These are phyloP conservation scores for Aspergillus fumigatus DNA, from an alignment of 2,329 filamentous ascomycete species.

Conservation along the genomic window DNA sequence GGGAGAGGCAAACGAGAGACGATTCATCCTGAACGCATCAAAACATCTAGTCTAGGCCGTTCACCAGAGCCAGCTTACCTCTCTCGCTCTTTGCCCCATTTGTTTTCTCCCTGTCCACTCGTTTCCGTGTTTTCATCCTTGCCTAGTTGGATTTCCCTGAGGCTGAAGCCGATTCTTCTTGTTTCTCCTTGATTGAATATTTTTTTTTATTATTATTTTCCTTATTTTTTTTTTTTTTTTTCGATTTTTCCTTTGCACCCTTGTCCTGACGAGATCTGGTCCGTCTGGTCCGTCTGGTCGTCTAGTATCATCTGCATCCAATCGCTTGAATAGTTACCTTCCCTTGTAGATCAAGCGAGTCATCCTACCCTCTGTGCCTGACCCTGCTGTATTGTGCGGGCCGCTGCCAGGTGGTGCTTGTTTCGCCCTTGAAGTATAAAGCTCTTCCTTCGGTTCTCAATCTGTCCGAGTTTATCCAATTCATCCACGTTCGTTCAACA, in stretches of 20 bases:
- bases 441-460: background rate
- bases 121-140: background rate
- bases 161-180: background rate
- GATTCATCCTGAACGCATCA: background rate
- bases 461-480: background rate
- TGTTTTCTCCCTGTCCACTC: background rate
- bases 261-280: background rate
- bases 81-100: background rate
- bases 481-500: background rate
- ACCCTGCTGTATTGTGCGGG: background rate
- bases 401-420: background rate
- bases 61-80: background rate
- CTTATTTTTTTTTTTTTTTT: background rate
- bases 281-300: background rate
- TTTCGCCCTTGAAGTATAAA: conserved; percentile 2
- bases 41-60: background rate
- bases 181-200: background rate
- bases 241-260: background rate
- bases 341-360: background rate
- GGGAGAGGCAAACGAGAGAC: background rate
- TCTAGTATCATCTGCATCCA: background rate
- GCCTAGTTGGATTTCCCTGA: background rate
- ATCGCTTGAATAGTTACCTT: background rate
- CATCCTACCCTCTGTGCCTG: background rate
- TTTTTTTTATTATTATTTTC: no score